Base-by-base conservation (phyloP, 1,284 basidiomycete genomes). In the Chalciporus piperatoides region DNA sequence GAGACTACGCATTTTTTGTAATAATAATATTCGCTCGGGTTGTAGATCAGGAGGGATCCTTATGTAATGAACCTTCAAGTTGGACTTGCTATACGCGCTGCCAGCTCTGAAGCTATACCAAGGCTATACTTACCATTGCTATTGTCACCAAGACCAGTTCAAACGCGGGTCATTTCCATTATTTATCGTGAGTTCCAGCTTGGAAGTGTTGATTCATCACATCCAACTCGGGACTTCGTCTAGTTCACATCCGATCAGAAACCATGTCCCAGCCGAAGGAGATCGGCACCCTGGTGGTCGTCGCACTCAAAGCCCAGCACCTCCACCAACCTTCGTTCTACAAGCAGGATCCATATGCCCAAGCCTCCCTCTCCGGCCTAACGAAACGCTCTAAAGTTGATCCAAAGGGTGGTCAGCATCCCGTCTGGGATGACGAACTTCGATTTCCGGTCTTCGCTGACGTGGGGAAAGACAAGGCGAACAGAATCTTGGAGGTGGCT, bases 361-460 rank as follows among this genome's bases (percentile, higher is more conserved):
- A 82, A 59, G 68, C 68, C 1, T 64, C 68, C 12, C 59, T 82
- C 28, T 60, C 64, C 24, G 81, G 79, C 23, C 65, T 63, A 8
- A 76, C 72, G 25, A 77, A 84, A 62, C 73, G 73, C 49, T 87
- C 85, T 2, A 70, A 74, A 37, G 71, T 80, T 45, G 84, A 86
- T 54, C 68, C 78, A 48, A 86, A 81, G 65, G 87, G 86, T 9
- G 86, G 87, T 1, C 86, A 90, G 55, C 82, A 86, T 65, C 87
- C 86, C 4, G 75, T 82, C 33, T 90, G 87, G 87, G 86, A 90
- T 58, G 76, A 78, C 39, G 86, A 90, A 60, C 60, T 88, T 32
- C 76, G 84, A 44, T 78, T 86, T 58, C 73, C 78, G 1, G 71
- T 90, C 33, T 55, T 68, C 25, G 49, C 52, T 4, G 65, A 69